Percentiles rank a stretch among this genome's conserved stretches.
phyloP scores from a whole-genome alignment of 768 basidiomycete genomes.

The Suillus subalutaceus region DNA sequence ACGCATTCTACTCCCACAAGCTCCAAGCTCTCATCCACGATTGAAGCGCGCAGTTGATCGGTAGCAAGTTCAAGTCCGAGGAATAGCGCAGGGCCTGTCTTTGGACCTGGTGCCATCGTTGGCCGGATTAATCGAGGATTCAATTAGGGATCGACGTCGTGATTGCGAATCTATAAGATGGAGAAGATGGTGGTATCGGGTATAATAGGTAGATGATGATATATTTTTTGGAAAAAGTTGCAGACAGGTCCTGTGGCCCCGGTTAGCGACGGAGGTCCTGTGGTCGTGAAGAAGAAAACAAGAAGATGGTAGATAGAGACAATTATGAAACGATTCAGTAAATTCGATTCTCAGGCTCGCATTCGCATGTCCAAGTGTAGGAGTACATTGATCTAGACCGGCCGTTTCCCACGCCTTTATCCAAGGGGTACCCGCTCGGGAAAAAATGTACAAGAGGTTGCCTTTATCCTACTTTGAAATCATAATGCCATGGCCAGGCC shows the following conservation, averaged over 20 bases:
- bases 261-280: slow-evolving; percentile 20
- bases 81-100: slow-evolving; percentile 60
- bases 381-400: slow-evolving; percentile 23
- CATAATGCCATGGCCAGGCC: too few relatives aligned
- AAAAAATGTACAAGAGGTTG: too few relatives aligned
- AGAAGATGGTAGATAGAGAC: slow-evolving; percentile 16
- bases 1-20: slow-evolving; percentile 81
- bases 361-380: slow-evolving; percentile 8
- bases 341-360: slow-evolving; percentile 20
- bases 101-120: slow-evolving; percentile 38
- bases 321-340: slow-evolving; percentile 19
- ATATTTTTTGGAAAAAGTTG: neutral
- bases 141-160: slow-evolving; percentile 13
- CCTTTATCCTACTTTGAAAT: slow-evolving; percentile 5
- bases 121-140: slow-evolving; percentile 11
- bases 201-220: slow-evolving; percentile 23
- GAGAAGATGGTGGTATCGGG: slow-evolving; percentile 32
- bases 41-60: slow-evolving; percentile 80
- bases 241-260: slow-evolving; percentile 5
- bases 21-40: slow-evolving; percentile 83
- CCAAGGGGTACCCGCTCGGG: too few relatives aligned
- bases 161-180: slow-evolving; percentile 19
- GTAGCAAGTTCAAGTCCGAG: slow-evolving; percentile 85
- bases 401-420: slow-evolving; percentile 32
- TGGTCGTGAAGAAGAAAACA: slow-evolving; percentile 29